Evolutionary conservation across 495 filamentous ascomycete species (phyloP).

Genomic region (Hypomontagnella submonticulosa): DNA sequence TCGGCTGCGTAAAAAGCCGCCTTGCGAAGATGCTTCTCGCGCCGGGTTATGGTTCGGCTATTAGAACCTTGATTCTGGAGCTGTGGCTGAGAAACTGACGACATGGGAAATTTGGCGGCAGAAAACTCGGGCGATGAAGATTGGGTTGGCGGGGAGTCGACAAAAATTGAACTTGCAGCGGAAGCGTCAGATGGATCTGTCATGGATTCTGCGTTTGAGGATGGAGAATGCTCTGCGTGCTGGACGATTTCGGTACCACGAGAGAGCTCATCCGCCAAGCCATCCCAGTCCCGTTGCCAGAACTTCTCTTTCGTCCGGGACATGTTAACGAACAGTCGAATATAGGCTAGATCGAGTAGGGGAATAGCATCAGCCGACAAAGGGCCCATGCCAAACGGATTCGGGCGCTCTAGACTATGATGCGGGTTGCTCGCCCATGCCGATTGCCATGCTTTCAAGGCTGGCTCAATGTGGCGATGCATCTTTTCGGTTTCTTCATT

Average conservation of each 20-base stretch:
- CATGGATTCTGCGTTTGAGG: slow-evolving; percentile 62
- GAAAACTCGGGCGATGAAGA: slow-evolving; percentile 64
- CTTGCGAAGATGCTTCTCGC: slow-evolving; percentile 90
- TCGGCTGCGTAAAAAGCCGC: slow-evolving; percentile 96
- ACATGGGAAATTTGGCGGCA: slow-evolving; percentile 47
- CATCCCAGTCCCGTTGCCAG: slow-evolving; percentile 93
- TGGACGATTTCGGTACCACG: slow-evolving; percentile 80
- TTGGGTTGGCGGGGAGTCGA: slow-evolving; percentile 65
- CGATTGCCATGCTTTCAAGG: slow-evolving; percentile 92
- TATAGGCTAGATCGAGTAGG: slow-evolving; percentile 92
- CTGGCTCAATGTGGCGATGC: slow-evolving; percentile 96
- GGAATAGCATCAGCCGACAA: slow-evolving; percentile 95
- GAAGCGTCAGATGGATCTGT: slow-evolving; percentile 64
- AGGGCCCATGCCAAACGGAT: slow-evolving; percentile 87
- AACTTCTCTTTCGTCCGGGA: slow-evolving; percentile 92
- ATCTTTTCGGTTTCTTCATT: slow-evolving; percentile 92
- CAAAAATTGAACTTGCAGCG: slow-evolving; percentile 60
- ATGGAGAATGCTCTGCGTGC: slow-evolving; percentile 74
- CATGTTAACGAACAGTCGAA: slow-evolving; percentile 92
- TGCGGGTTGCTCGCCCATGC: slow-evolving; percentile 90
- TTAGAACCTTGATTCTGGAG: slow-evolving; percentile 44
- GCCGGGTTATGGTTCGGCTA: slow-evolving; percentile 54
- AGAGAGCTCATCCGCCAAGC: slow-evolving; percentile 90
- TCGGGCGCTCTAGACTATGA: slow-evolving; percentile 88
- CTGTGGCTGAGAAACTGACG: slow-evolving; percentile 34